Percentiles rank a stretch among this genome's conserved stretches.
These are phyloP conservation scores for Jatropha multifida DNA, from an alignment of 441 rosid genomes.

Conservation along the genomic window DNA sequence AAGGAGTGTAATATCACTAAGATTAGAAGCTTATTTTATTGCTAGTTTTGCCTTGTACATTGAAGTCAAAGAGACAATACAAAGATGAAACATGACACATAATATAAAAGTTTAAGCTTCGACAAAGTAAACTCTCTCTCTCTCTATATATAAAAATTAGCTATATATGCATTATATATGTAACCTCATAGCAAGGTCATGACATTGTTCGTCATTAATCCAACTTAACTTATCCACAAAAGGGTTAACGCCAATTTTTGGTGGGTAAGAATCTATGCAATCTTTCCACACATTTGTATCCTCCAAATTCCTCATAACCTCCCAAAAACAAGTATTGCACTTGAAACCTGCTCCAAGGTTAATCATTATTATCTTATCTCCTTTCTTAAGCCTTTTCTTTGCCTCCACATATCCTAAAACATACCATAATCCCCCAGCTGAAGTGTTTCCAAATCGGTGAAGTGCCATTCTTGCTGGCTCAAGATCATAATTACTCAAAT, in stretches of 20 bases:
- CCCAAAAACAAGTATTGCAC: constrained; percentile 76
- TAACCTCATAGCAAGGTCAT: too few species aligned
- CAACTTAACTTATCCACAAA: constrained; percentile 53
- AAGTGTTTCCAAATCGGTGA: constrained; percentile 71
- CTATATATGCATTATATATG: too few species aligned
- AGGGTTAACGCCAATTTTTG: constrained; percentile 36
- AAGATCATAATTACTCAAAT: constrained; percentile 45
- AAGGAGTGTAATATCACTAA: too few species aligned
- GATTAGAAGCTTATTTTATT: too few species aligned
- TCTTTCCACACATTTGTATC: constrained; percentile 61
- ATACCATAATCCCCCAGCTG: constrained; percentile 71
- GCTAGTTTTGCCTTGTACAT: too few species aligned
- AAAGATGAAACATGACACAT: too few species aligned
- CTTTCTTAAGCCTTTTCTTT: constrained; percentile 20
- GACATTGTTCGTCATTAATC: constrained; percentile 34
- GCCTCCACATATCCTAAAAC: constrained; percentile 76
- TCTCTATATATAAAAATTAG: too few species aligned
- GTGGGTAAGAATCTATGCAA: constrained; percentile 48
- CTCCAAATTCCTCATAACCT: constrained; percentile 50
- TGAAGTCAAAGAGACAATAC: too few species aligned
- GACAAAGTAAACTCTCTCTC: too few species aligned
- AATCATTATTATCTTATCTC: constrained; percentile 63
- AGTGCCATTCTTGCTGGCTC: constrained; percentile 80
- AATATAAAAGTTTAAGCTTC: too few species aligned
- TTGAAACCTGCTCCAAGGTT: constrained; percentile 76